A percentile compares a stretch with the other conserved stretches of the same genome.
phyloP scores from a whole-genome alignment of 2,329 filamentous ascomycete species.

The Rutstroemia sp. region DNA sequence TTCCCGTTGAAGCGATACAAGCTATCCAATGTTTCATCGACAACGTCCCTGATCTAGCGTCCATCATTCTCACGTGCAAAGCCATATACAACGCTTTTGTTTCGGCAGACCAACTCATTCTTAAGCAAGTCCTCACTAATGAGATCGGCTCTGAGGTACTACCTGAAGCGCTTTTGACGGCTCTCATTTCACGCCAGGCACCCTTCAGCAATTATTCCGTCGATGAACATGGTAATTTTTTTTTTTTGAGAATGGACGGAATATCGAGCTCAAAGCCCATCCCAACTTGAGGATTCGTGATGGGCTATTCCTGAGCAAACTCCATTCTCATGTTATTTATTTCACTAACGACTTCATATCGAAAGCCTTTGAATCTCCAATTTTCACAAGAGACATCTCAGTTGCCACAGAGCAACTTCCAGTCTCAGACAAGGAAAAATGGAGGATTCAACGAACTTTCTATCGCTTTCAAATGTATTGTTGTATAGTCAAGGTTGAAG shows the following conservation, averaged over 20 bases:
- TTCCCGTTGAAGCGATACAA: slow-evolving; percentile 8
- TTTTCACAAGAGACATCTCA: not conserved
- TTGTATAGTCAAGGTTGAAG: not conserved
- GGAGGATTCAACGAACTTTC: slow-evolving; percentile 9
- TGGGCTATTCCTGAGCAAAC: not conserved
- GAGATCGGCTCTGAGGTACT: slow-evolving; percentile 8
- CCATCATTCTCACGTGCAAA: not conserved
- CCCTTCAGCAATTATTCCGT: not conserved
- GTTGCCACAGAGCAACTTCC: not conserved
- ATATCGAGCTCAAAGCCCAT: not conserved
- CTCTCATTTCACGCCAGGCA: not conserved
- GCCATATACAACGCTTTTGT: slow-evolving; percentile 3
- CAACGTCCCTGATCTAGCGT: not conserved
- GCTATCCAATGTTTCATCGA: not conserved
- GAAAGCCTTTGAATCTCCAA: not conserved
- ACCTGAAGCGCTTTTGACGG: slow-evolving; percentile 6
- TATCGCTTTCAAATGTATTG: slow-evolving; percentile 12
- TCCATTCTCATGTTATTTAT: slow-evolving; percentile 4
- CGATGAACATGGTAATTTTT: not conserved
- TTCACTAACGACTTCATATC: slow-evolving; percentile 2
- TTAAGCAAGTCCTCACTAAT: slow-evolving; percentile 1
- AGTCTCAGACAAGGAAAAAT: not conserved
- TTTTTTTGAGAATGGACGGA: not conserved
- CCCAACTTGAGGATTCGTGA: not conserved
- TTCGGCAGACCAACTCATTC: slow-evolving; percentile 2